phyloP scores from a whole-genome alignment of 1,139 yeast species.

The Yarrowia galli region DNA sequence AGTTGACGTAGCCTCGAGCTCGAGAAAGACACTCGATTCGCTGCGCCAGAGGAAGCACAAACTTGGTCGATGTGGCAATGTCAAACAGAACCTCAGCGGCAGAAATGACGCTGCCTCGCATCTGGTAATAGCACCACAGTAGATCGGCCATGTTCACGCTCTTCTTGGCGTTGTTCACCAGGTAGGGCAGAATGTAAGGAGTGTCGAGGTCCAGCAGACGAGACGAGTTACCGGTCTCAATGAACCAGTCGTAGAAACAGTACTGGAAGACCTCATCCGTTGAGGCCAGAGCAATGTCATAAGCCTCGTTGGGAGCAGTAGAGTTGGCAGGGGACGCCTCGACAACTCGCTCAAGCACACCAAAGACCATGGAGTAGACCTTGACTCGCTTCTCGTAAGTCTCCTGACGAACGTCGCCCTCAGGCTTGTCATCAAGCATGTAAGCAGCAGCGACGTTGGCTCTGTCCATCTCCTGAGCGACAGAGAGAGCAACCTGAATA shows the following conservation, averaged over 20 bases:
- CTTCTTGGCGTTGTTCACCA: constrained; percentile 72
- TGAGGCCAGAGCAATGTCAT: constrained; percentile 74
- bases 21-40: constrained; percentile 89
- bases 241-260: constrained; percentile 92
- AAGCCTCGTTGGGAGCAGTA: constrained; percentile 50
- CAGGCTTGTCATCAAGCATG: constrained; percentile 59
- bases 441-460: constrained; percentile 64
- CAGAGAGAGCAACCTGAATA: constrained; percentile 77
- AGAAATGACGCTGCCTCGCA: constrained; percentile 74
- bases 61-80: constrained; percentile 71
- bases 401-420: constrained; percentile 57
- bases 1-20: constrained; percentile 91
- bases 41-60: constrained; percentile 69
- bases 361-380: constrained; percentile 76
- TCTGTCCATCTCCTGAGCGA: constrained; percentile 73
- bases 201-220: constrained; percentile 81
- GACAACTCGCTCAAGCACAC: constrained; percentile 74
- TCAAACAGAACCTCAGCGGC: constrained; percentile 85
- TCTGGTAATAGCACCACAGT: constrained; percentile 89
- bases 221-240: constrained; percentile 76
- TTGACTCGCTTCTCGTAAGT: constrained; percentile 60
- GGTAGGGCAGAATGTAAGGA: constrained; percentile 76
- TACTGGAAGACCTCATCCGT: constrained; percentile 86
- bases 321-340: constrained; percentile 54
- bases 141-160: constrained; percentile 79